Evolutionary conservation across 2,329 filamentous ascomycete genomes (phyloP), one percentile per base, ranked within the genome.

Genomic region (Trichophyton simii): DNA sequence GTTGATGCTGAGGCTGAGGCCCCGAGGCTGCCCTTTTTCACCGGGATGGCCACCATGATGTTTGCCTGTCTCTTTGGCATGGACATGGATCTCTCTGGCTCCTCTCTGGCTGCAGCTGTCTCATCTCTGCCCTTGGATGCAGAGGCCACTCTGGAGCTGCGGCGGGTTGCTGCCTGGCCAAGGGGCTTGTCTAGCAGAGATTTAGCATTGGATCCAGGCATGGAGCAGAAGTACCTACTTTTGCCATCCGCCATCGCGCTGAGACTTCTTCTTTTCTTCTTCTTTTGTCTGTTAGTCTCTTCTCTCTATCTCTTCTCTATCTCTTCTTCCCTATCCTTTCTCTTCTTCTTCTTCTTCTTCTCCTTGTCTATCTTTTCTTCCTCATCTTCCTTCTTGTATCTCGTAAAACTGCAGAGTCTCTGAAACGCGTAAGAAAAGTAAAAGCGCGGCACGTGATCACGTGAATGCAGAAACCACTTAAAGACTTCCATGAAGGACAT

Each of bases 1-100:
- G 28, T 31, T 67, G 6, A 68, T 67, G 9, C 9, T 34, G 54
- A 57, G 22, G 74, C 75, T 3, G 75, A 67, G 28, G 77, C 74
- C 42, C 71, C 71, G 1, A 72, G n/a, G 4, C 15, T 44, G 41
- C n/a, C 41, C 41, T 18, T 44, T 8, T 66, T 69, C 8, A 66
- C 41, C 5, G 59, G 59, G 3, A 60, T 31, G 15, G 57, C 18
- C 11, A 59, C 57, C 38, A 59, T 48, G 42, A 59, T 31, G 13
- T 15, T n/a, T 7, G 8, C 22, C 38, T 58, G 15, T 15, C 7
- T 18, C 55, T 58, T 57, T 20, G 13, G 31, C 6, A 31, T 31
- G 6, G 28, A 31, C 28, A 31, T 31, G 28, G 28, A 7, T 6
- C 5, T 31, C 28, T 7, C 54, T n/a, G 15, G n/a, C 25, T 11